These are phyloP conservation scores for Tricholoma saponaceum DNA, from an alignment of 768 basidiomycete species.

Conservation along the genomic window DNA sequence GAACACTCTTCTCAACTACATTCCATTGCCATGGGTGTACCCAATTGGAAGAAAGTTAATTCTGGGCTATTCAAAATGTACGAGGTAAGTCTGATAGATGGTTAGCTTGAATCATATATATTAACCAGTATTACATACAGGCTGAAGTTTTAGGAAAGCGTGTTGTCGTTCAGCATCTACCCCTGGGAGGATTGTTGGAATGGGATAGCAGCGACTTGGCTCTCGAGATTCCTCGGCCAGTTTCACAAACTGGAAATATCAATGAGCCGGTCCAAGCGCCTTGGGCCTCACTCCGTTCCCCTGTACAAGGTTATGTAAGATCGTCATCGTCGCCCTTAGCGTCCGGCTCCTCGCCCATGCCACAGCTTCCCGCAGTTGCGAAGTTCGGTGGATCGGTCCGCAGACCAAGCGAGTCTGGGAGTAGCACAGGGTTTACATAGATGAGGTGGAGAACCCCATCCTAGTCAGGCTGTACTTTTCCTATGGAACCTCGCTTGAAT, in stretches of 20 bases:
- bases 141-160: conserved; percentile 91
- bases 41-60: conserved; percentile 90
- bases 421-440: background rate
- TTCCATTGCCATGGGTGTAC: conserved; percentile 82
- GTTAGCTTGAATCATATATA: background rate
- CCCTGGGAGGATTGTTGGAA: conserved; percentile 75
- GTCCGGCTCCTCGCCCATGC: background rate
- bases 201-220: conserved; percentile 39
- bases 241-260: background rate
- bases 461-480: background rate
- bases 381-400: background rate
- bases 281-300: background rate
- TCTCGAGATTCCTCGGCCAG: conserved; percentile 4
- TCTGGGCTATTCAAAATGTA: conserved; percentile 95
- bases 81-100: conserved; percentile 44
- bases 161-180: conserved; percentile 95
- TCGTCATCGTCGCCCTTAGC: background rate
- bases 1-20: conserved; percentile 91
- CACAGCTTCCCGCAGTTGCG: background rate
- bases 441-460: background rate
- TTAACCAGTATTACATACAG: conserved; percentile 28
- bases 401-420: background rate
- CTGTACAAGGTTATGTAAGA: background rate
- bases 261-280: background rate
- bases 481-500: background rate